These are phyloP conservation scores for Onygenales sp. DNA, from an alignment of 2,329 filamentous ascomycete genomes.

Conservation along the genomic window DNA sequence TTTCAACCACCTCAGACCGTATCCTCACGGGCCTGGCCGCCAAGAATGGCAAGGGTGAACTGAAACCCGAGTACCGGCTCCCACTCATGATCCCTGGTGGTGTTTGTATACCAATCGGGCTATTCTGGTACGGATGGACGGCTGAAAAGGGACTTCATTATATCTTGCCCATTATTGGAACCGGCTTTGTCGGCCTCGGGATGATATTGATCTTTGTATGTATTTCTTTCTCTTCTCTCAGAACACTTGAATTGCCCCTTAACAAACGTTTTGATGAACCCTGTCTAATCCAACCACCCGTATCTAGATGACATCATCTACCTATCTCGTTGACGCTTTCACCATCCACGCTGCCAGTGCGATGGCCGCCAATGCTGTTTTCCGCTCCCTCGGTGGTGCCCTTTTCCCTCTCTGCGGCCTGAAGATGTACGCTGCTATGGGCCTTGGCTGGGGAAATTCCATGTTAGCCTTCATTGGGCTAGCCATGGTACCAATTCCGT, in stretches of 20 bases:
- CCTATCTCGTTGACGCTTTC: conserved; percentile 27
- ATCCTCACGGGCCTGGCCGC: conserved; percentile 7
- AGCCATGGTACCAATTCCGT: conserved; percentile 35
- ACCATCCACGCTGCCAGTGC: conserved; percentile 29
- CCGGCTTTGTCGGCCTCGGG: conserved; percentile 35
- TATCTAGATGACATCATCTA: conserved; percentile 50
- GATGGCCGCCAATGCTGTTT: conserved; percentile 32
- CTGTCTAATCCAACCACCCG: neutral
- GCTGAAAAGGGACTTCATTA: conserved; percentile 24
- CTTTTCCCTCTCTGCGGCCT: conserved; percentile 42
- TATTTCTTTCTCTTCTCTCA: conserved; percentile 4
- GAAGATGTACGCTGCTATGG: conserved; percentile 38
- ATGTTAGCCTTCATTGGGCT: conserved; percentile 48
- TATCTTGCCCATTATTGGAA: conserved; percentile 41
- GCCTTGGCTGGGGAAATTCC: conserved; percentile 43
- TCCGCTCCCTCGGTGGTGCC: conserved; percentile 31
- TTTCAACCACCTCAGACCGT: conserved; percentile 5
- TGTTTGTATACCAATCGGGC: conserved; percentile 9
- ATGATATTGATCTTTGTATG: conserved; percentile 12
- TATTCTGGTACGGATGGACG: conserved; percentile 22
- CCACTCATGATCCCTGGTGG: conserved; percentile 12
- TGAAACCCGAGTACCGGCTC: conserved; percentile 19
- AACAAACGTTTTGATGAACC: conserved; percentile 12
- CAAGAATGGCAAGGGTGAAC: conserved; percentile 22
- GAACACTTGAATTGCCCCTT: conserved; percentile 5